Evolutionary conservation across 306 rosid species (phyloP), one percentile per base, ranked within the genome.

Genomic region (Quercus agrifolia): DNA sequence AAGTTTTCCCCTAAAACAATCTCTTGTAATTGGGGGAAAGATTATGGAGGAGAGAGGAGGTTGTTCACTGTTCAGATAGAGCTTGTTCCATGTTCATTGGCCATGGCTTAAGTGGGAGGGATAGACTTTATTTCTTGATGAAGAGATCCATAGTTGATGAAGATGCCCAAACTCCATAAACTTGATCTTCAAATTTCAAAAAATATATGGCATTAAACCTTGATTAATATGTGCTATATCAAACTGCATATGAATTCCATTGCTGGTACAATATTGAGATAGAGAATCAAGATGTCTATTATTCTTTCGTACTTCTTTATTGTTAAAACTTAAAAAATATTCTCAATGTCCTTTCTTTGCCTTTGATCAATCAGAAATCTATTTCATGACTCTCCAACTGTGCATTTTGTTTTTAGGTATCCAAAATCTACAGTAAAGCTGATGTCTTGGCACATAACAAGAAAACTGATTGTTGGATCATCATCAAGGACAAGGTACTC

Each of bases 381-480:
- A 44, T 62, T 74, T 19, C 64, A 15, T 77, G 57, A 6, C 6
- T 71, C 27, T 31, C 18, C 17, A 68, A 20, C 54, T 35, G 27
- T 77, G n/a, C 74, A 6, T 76, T 80, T 80, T 27, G 13, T 35
- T 86, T 72, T 77, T 74, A 94, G 98, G 79, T 81, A 66, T 80
- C 90, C 74, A 90, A 89, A 82, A 58, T 83, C 77, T 91, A 84
- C 86, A 81, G 81, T 76, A 90, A 91, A 84, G 75, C 84, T 38
- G 92, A 94, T 54, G 90, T 94, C 11, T 79, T 88, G 14, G 85
- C 75, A 88, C 99, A 94, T 86, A 90, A 87, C 81, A 92, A 79
- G 82, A 88, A 92, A 84, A 87, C 97, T 28, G 95, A 94, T 82
- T 94, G 99, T 79, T 94, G 99, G 97, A 86, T 94, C 83, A 94